Evolutionary conservation across 768 basidiomycete species (phyloP).

Genomic region (Rhizopogon vesiculosus): DNA sequence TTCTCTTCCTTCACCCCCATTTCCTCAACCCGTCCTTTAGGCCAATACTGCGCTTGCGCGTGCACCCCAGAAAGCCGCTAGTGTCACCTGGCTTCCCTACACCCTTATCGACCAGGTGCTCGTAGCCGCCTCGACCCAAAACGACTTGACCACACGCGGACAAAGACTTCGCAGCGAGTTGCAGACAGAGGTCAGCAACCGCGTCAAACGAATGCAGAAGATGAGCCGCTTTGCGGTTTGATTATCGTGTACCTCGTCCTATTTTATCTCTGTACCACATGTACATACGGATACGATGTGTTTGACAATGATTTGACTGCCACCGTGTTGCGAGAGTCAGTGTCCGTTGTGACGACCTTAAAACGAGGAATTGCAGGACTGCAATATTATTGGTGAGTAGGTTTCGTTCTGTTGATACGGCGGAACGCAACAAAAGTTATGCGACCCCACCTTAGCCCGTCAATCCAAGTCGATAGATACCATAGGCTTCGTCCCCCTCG

Average conservation of each 20-base stretch:
- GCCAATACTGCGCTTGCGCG: slow-evolving; percentile 49
- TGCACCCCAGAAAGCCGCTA: slow-evolving; percentile 49
- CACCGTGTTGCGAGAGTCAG: not conserved
- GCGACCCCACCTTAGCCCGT: not conserved
- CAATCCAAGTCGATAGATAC: too few species aligned
- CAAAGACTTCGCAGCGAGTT: slow-evolving; percentile 42
- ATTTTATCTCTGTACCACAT: not conserved
- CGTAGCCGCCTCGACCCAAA: slow-evolving; percentile 51
- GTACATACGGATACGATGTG: not conserved
- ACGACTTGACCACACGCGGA: slow-evolving; percentile 41
- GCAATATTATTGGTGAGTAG: not conserved
- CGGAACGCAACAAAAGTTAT: not conserved
- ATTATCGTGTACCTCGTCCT: not conserved
- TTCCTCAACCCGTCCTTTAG: slow-evolving; percentile 27
- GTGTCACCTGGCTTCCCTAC: slow-evolving; percentile 77
- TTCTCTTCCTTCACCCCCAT: slow-evolving; percentile 8
- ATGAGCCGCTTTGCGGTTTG: slow-evolving; percentile 34
- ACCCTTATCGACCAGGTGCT: slow-evolving; percentile 81
- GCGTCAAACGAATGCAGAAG: slow-evolving; percentile 67
- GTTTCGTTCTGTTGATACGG: not conserved
- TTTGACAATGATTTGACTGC: not conserved
- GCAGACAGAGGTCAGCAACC: slow-evolving; percentile 54
- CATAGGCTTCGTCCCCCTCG: too few species aligned
- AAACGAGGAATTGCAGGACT: not conserved
- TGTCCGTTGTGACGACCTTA: not conserved